Evolutionary conservation across 2,329 filamentous ascomycete species (phyloP), one percentile per base, ranked within the genome.

Genomic region (Penicillium sp.): DNA sequence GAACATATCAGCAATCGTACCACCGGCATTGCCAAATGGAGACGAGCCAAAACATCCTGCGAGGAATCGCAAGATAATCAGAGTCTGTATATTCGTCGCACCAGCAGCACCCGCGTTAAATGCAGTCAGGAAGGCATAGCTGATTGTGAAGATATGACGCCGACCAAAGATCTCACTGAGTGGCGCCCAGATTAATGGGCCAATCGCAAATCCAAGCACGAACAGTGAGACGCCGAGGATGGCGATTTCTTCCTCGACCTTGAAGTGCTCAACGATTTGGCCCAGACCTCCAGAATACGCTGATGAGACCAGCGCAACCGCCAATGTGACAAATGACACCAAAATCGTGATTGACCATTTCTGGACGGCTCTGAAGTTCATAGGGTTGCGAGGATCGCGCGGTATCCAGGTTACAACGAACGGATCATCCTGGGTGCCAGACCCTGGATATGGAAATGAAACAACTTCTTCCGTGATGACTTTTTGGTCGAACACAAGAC

Each of bases 31-130:
- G 17, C 84, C 86, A 63, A 88, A 76, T 1, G 85, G 83, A 5
- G 83, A 84, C 1, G 84, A 83, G 2, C 85, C 86, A 67, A 87
- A 87, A 10, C 82, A 75, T 25, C 86, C 85, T 6, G 83, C 84
- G 55, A 90, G 84, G 76, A 90, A 90, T 41, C 88, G 83, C 20
- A 90, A 77, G 15, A 89, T 81, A 39, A 90, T 74, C 5, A 91
- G 76, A 0, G 84, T 83, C 45, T 78, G 77, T 58, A 88, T 86
- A 63, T 83, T 86, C 53, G 83, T 76, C 0, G 83, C 76, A 10
- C 82, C 86, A 4, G 85, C 83, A 12, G 80, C 80, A 6, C 81
- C 87, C 6, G 84, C 86, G 63, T 85, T 88, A 69, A 90, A 90
- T 0, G 81, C 82, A 1, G 83, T 83, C 63, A 89, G 78, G n/a